Percentiles rank a stretch among this genome's conserved stretches.
phyloP scores from a whole-genome alignment of 352 stramenopile genomes.

The Pseudoperonospora humuli region DNA sequence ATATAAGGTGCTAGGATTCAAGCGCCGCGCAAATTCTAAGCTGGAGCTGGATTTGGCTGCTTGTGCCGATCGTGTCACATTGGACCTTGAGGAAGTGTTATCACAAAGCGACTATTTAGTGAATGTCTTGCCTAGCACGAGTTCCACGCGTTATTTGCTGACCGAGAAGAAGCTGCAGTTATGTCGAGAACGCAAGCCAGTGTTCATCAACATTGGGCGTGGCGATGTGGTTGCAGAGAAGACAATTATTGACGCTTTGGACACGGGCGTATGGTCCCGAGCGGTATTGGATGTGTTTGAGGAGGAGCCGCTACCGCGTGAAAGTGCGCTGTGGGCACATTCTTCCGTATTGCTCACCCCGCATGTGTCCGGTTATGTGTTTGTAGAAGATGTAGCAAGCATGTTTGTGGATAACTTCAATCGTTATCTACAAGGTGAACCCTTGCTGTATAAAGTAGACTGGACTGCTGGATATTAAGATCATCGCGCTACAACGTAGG shows the following conservation, averaged over 20 bases:
- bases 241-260: constrained; percentile 50
- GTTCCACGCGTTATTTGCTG: constrained; percentile 58
- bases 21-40: constrained; percentile 26
- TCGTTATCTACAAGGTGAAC: constrained; percentile 19
- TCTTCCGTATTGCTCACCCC: constrained; percentile 60
- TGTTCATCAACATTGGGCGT: constrained; percentile 87
- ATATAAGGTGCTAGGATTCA: constrained; percentile 69
- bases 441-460: constrained; percentile 26
- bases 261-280: constrained; percentile 41
- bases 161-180: constrained; percentile 36
- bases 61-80: constrained; percentile 35
- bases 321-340: constrained; percentile 58
- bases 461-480: constrained; percentile 28
- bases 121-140: constrained; percentile 82
- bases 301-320: constrained; percentile 30
- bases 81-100: constrained; percentile 44
- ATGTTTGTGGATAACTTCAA: constrained; percentile 63
- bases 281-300: constrained; percentile 57
- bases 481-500: no score
- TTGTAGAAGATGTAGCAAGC: constrained; percentile 60
- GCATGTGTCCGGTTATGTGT: constrained; percentile 70
- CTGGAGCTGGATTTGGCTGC: constrained; percentile 5
- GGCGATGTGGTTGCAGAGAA: constrained; percentile 70
- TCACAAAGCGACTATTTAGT: constrained; percentile 68
- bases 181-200: constrained; percentile 46